A percentile compares a stretch with the other conserved stretches of the same genome.
Conservation (phyloP, 1,284 basidiomycete species). For the Rhodotorula sp. region DNA sequence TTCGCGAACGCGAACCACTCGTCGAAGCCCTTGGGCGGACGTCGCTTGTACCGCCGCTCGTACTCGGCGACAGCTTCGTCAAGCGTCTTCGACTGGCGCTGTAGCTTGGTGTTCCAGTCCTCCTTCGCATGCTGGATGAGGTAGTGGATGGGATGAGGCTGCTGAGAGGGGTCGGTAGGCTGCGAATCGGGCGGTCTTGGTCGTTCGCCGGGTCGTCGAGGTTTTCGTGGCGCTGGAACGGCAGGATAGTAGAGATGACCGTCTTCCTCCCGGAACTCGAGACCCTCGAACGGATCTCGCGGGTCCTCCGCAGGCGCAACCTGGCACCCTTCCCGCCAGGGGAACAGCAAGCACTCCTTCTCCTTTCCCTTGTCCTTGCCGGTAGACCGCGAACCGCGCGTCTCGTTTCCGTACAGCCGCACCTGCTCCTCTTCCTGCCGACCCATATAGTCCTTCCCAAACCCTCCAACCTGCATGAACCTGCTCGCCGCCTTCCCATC, state of each 20-base stretch:
- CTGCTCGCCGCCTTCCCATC: not conserved
- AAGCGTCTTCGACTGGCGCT: conserved; percentile 33
- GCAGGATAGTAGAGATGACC: conserved; percentile 22
- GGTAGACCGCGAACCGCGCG: too few species aligned
- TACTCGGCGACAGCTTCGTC: conserved; percentile 41
- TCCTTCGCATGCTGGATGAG: conserved; percentile 24
- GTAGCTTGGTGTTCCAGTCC: conserved; percentile 29
- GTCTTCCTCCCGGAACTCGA: not conserved
- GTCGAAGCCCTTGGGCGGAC: conserved; percentile 42
- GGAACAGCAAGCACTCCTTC: conserved; percentile 21
- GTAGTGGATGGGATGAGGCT: conserved; percentile 38
- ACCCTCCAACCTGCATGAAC: conserved; percentile 21
- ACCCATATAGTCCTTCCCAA: conserved; percentile 28
- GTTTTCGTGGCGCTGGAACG: not conserved
- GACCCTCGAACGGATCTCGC: conserved; percentile 19
- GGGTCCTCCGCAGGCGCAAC: not conserved
- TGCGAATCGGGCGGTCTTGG: not conserved
- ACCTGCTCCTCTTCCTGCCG: conserved; percentile 9
- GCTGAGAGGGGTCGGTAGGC: conserved; percentile 9
- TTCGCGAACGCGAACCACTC: conserved; percentile 35
- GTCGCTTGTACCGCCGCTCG: conserved; percentile 35
- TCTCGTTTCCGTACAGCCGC: not conserved
- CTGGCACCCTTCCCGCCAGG: conserved; percentile 24
- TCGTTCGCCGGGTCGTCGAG: not conserved
- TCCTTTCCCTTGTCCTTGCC: too few species aligned